Base-by-base conservation (phyloP, 2,329 filamentous ascomycete genomes). In the Fusarium protoensiforme region DNA sequence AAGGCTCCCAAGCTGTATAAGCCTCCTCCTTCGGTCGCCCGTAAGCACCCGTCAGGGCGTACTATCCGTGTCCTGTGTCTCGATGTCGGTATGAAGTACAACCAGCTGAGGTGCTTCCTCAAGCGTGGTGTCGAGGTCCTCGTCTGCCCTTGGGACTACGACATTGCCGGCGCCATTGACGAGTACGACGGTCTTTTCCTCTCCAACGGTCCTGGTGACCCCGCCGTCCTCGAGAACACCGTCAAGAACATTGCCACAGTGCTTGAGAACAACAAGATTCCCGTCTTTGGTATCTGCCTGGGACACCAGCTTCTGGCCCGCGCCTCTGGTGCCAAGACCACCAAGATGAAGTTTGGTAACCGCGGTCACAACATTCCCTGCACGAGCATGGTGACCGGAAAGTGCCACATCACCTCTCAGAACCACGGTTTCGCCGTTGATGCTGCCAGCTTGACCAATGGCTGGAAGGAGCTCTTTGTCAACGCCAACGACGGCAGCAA, bases 291-390 rank as follows among this genome's bases (percentile, higher is more conserved):
- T 86, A 98, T 98, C 81, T 98, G 96, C 86, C 85, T 98, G 77
- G 96, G 96, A 65, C 96, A 98, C 83, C 96, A 98, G 85, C 88
- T 98, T 76, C 91, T 98, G 61, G 95, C 96, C 62, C 90, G 95
- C 77, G 95, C 96, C 66, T 91, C 95, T 35, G 96, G 96, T 64
- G 96, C 95, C 54, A 88, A 88, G 54, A 98, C 96, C 0, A 84
- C 89, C 79, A 99, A 99, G 88, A 97, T 99, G 94, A 98, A 98
- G 89, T 99, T 98, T 80, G 96, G 96, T 86, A 99, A 99, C 86
- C 94, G 96, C 79, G 96, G 96, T 48, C 94, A 97, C 87, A 99
- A 99, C 85, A 98, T 99, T 79, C 96, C 96, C 51, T 98, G 95
- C 87, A 98, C 96, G 13, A 98, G 93, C 85, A 90, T 98, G 89